phyloP scores from a whole-genome alignment of 306 rosid genomes.

The Abrus precatorius region DNA sequence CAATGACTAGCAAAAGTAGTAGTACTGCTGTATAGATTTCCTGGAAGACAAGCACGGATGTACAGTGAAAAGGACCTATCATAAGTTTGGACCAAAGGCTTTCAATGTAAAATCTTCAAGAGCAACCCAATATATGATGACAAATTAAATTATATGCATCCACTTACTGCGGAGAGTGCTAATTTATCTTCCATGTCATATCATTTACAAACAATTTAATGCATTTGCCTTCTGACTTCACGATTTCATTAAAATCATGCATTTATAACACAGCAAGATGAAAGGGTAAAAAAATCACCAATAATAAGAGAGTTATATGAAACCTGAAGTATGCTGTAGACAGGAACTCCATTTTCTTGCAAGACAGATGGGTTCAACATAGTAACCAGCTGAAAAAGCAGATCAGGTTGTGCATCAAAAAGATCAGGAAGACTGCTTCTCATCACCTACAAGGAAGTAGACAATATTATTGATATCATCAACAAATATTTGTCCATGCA shows the following conservation, averaged over 20 bases:
- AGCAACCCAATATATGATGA: conserved; percentile 10
- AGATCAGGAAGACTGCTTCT: conserved; percentile 96
- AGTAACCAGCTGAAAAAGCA: conserved; percentile 97
- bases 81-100: conserved; percentile 7
- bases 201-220: conserved; percentile 22
- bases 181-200: conserved; percentile 16
- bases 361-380: conserved; percentile 98
- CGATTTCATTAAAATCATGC: conserved; percentile 25
- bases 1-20: conserved; percentile 36
- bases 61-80: conserved; percentile 27
- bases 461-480: conserved; percentile 21
- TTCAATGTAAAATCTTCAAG: conserved; percentile 33
- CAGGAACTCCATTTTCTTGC: conserved; percentile 91
- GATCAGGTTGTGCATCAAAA: conserved; percentile 96
- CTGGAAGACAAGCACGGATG: conserved; percentile 36
- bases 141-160: conserved; percentile 19
- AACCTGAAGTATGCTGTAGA: conserved; percentile 89
- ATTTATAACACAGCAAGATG: conserved; percentile 3
- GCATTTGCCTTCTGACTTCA: conserved; percentile 16
- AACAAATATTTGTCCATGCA: conserved; percentile 36
- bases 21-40: conserved; percentile 34
- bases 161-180: conserved; percentile 33
- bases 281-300: conserved; percentile 10
- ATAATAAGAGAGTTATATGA: conserved; percentile 41
- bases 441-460: conserved; percentile 80